These are phyloP conservation scores for Cladorrhinum sp. DNA, from an alignment of 2,329 filamentous ascomycete species.

Conservation along the genomic window DNA sequence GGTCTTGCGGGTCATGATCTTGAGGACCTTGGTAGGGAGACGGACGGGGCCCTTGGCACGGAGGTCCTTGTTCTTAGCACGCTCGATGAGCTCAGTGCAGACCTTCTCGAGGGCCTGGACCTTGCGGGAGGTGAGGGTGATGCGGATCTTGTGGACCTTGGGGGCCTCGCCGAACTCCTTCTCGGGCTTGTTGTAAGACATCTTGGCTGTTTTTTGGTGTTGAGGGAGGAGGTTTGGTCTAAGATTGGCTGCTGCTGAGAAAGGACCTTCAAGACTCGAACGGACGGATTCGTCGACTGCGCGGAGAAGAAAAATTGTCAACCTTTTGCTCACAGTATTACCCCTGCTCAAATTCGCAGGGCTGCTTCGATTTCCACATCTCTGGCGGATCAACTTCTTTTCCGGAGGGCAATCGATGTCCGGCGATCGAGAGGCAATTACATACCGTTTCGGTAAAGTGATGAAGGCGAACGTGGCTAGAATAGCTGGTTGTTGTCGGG, in stretches of 20 bases:
- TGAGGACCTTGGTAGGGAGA: constrained; percentile 31
- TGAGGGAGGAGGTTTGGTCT: constrained; percentile 21
- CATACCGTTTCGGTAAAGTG: constrained; percentile 30
- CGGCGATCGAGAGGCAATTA: too few relatives aligned
- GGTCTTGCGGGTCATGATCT: constrained; percentile 79
- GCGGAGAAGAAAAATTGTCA: background rate
- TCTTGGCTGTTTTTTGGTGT: constrained; percentile 45
- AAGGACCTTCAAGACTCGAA: constrained; percentile 76
- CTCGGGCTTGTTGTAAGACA: constrained; percentile 95
- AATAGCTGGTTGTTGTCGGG: constrained; percentile 7
- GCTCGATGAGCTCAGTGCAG: constrained; percentile 96
- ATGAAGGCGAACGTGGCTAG: constrained; percentile 25
- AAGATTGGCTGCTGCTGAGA: constrained; percentile 11
- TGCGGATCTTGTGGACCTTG: constrained; percentile 27
- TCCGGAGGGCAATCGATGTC: too few relatives aligned
- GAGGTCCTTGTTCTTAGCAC: constrained; percentile 97
- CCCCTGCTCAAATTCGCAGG: too few relatives aligned
- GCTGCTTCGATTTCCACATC: too few relatives aligned
- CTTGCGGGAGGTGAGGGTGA: constrained; percentile 68
- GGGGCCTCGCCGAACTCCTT: constrained; percentile 91
- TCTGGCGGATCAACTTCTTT: background rate
- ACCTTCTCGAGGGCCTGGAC: constrained; percentile 96
- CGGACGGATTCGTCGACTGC: constrained; percentile 39
- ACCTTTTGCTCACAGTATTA: background rate
- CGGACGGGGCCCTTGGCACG: constrained; percentile 98